Evolutionary conservation across 441 rosid genomes (phyloP), one percentile per base, ranked within the genome.

Genomic region (Populus hybrid): DNA sequence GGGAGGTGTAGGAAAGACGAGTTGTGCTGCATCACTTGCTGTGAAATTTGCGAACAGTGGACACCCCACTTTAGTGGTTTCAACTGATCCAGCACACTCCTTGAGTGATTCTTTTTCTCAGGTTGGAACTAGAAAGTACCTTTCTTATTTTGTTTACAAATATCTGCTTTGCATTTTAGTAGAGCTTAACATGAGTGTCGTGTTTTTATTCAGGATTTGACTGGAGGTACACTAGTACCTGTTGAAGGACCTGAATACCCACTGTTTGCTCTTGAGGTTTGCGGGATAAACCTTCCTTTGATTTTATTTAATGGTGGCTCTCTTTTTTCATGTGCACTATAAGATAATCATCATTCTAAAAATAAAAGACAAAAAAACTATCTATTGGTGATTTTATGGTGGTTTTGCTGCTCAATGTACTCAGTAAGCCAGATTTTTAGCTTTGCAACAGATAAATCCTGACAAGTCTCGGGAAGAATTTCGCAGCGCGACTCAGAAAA

Each of bases 71-170:
- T 87, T 92, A 42, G 91, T 93, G 33, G 93, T 94, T 74, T 93
- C 97, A 63, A 94, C 97, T 76, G 97, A 93, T 74, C 99, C 97
- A 71, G 97, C 97, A 68, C 94, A 93, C 83, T 93, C 97, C 71
- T 85, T 94, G 74, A 92, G 99, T 65, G 94, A 94, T 86, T 94
- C 97, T 7, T 94, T 93, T 79, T 85, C 89, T 12, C 94, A 93
- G 91, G 97, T 89, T 81, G 68, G 16, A 35, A 10, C 66, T 23
- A 6, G 29, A 69, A 73, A 14, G 72, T 24, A 80, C 29, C 75
- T 29, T 50, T 69, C 26, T 71, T 73, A 1, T 7, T 71, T 1
- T 64, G 61, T 72, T 79, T 35, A 29, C 29, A 56, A 53, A 64
- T 12, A 53, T 77, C 14, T 77, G 68, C 35, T 68, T 70, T 71